phyloP scores from a whole-genome alignment of 2,329 filamentous ascomycete genomes.

The Atkinsonella hypoxylon region DNA sequence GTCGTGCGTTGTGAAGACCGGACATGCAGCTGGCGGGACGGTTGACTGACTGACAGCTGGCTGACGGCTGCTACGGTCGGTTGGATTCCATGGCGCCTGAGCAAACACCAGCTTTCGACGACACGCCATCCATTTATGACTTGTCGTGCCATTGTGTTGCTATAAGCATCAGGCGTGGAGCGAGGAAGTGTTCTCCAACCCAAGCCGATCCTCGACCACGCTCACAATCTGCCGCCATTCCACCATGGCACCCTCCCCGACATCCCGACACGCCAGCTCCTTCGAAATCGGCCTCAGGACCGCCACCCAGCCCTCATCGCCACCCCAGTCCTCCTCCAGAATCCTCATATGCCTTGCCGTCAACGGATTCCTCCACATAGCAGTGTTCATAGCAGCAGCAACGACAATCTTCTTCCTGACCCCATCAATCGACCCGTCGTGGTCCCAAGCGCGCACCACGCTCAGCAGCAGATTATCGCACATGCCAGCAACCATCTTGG shows the following conservation, averaged over 20 bases:
- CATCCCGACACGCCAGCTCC: slow-evolving; percentile 72
- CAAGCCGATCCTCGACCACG: slow-evolving; percentile 45
- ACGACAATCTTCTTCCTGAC: slow-evolving; percentile 55
- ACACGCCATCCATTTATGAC: too few species aligned
- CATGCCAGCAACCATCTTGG: slow-evolving; percentile 69
- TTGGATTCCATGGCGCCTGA: background rate
- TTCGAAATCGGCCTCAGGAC: slow-evolving; percentile 65
- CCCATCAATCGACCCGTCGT: slow-evolving; percentile 45
- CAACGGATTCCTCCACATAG: slow-evolving; percentile 81
- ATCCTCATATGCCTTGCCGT: slow-evolving; percentile 60
- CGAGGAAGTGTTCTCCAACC: slow-evolving; percentile 4
- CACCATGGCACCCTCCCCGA: slow-evolving; percentile 71
- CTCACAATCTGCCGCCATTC: slow-evolving; percentile 66
- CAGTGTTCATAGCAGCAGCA: slow-evolving; percentile 76
- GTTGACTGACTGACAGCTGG: background rate
- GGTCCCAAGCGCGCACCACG: slow-evolving; percentile 82
- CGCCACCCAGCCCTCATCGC: slow-evolving; percentile 40
- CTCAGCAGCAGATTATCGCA: slow-evolving; percentile 64
- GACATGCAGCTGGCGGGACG: background rate
- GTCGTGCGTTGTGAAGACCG: background rate
- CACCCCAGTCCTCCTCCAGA: slow-evolving; percentile 65
- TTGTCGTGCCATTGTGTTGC: background rate
- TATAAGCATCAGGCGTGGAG: background rate
- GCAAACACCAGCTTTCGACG: background rate
- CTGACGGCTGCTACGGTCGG: background rate